These are phyloP conservation scores for Rhodotorula mucilaginosa DNA, from an alignment of 1,284 basidiomycete species.

Conservation along the genomic window DNA sequence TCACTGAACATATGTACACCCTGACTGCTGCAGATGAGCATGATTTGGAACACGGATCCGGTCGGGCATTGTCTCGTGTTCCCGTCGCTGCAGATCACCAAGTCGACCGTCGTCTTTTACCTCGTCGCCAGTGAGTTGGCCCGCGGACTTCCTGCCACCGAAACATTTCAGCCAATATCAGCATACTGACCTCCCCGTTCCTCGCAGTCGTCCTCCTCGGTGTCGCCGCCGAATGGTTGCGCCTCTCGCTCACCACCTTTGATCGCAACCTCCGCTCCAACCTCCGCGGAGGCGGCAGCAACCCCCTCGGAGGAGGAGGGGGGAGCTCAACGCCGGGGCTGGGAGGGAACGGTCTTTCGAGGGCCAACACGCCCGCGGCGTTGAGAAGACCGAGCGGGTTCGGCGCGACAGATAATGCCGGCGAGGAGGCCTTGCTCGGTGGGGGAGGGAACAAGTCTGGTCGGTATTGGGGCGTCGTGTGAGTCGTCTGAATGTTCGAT, in stretches of 20 bases:
- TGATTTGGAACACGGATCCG: constrained; percentile 35
- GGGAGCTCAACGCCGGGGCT: not conserved
- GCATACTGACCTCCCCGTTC: not conserved
- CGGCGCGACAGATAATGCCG: not conserved
- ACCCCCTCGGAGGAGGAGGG: not conserved
- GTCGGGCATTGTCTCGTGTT: constrained; percentile 33
- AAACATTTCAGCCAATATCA: not conserved
- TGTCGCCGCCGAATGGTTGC: constrained; percentile 24
- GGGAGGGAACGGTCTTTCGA: not conserved
- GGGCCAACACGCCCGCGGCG: not conserved
- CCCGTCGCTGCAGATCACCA: constrained; percentile 28
- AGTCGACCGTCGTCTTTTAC: constrained; percentile 18
- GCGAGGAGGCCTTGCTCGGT: constrained; percentile 15
- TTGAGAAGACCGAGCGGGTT: constrained; percentile 15
- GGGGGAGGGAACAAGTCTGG: not conserved
- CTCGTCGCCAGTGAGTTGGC: constrained; percentile 16
- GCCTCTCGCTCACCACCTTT: constrained; percentile 24
- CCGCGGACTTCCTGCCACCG: not conserved
- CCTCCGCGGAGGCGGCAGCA: constrained; percentile 21
- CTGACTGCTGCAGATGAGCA: constrained; percentile 21
- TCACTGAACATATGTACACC: not conserved
- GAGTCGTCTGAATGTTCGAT: not conserved
- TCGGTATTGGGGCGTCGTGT: constrained; percentile 27
- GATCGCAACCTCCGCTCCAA: constrained; percentile 30
- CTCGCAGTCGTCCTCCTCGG: constrained; percentile 19